Evolutionary conservation across 495 filamentous ascomycete genomes (phyloP).

Genomic region (Aeminium ludgeri): DNA sequence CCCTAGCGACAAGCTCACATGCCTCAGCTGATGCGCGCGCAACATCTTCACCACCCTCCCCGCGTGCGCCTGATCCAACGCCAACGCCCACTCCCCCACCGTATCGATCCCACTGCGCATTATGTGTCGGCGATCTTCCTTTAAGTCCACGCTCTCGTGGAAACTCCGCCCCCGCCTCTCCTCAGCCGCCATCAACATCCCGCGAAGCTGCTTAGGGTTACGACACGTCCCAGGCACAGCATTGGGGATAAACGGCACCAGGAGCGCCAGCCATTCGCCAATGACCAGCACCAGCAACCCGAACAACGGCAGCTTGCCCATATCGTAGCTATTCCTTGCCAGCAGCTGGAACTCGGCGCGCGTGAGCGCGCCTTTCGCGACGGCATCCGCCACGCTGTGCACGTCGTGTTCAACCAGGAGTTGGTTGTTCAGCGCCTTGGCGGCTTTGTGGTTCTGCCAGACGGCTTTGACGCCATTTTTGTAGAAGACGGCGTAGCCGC

Average conservation of each 20-base stretch:
- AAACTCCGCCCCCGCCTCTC: slow-evolving; percentile 30
- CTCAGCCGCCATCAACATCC: slow-evolving; percentile 35
- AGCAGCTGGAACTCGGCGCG: slow-evolving; percentile 50
- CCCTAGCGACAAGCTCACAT: slow-evolving; percentile 22
- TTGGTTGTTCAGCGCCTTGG: slow-evolving; percentile 26
- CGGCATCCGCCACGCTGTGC: slow-evolving; percentile 17
- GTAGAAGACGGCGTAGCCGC: slow-evolving; percentile 62
- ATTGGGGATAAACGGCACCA: slow-evolving; percentile 43
- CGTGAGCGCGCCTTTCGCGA: slow-evolving; percentile 23
- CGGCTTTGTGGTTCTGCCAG: slow-evolving; percentile 34
- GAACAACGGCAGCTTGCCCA: slow-evolving; percentile 60
- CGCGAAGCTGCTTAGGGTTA: slow-evolving; percentile 52
- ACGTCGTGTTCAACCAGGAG: slow-evolving; percentile 20
- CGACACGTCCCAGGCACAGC: slow-evolving; percentile 66
- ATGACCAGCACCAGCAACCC: slow-evolving; percentile 51
- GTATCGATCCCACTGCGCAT: neutral
- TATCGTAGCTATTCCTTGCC: slow-evolving; percentile 47
- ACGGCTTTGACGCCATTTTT: slow-evolving; percentile 64
- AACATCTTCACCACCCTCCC: neutral
- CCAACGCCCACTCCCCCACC: slow-evolving; percentile 4
- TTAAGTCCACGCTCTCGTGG: slow-evolving; percentile 9
- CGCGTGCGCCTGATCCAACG: neutral
- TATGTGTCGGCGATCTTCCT: neutral
- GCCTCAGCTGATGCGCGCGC: slow-evolving; percentile 8
- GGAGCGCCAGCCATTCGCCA: slow-evolving; percentile 70